A percentile compares a stretch with the other conserved stretches of the same genome.
Evolutionary conservation across 2,329 filamentous ascomycete genomes (phyloP).

Genomic region (Leptographium radiaticola): DNA sequence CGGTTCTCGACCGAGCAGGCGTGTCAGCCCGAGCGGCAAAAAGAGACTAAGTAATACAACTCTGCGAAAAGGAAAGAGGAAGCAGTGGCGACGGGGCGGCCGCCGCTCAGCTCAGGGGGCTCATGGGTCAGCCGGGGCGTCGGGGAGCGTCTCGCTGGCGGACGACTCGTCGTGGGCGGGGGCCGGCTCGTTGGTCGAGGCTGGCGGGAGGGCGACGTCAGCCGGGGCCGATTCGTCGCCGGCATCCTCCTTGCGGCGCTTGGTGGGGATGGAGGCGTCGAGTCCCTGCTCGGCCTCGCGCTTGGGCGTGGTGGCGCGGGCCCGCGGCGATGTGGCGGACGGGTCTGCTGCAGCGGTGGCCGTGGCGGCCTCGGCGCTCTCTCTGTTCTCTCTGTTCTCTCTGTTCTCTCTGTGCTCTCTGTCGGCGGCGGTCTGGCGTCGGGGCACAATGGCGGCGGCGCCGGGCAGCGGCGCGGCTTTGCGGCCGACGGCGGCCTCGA

Average conservation of each 20-base stretch:
- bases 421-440: constrained; percentile 9
- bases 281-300: constrained; percentile 37
- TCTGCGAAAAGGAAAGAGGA: too few species aligned
- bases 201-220: too few species aligned
- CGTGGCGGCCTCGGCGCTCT: too few species aligned
- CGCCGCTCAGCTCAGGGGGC: too few species aligned
- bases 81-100: too few species aligned
- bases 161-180: too few species aligned
- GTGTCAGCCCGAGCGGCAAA: too few species aligned
- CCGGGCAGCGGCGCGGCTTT: constrained; percentile 18
- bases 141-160: too few species aligned
- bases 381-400: neutral
- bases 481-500: constrained; percentile 48
- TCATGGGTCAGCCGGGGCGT: too few species aligned
- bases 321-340: neutral
- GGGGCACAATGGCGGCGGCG: neutral
- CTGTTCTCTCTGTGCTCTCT: constrained; percentile 16
- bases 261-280: constrained; percentile 20
- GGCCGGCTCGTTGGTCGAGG: too few species aligned
- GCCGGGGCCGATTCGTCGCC: neutral
- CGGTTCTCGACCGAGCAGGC: too few species aligned
- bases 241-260: constrained; percentile 31
- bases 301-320: constrained; percentile 27
- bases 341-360: neutral
- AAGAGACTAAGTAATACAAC: too few species aligned